Base-by-base conservation (phyloP, 805 yeast species). In the Starmerella vaccinii region DNA sequence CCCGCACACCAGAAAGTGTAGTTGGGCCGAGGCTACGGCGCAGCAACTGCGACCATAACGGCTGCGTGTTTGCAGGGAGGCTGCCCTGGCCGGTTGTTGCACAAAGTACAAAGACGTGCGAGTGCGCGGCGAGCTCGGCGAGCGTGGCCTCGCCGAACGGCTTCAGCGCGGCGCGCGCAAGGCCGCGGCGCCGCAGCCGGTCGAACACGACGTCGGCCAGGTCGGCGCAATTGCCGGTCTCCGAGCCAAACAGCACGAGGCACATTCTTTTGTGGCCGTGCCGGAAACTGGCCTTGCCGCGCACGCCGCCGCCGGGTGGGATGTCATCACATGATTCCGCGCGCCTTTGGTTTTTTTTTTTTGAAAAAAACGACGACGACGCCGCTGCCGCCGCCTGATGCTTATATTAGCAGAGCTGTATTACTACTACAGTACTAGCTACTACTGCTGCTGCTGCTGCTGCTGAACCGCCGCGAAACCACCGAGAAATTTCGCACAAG, bases 71-170 rank as follows among this genome's bases (percentile, higher is more conserved):
- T 38, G 83, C 66, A 0, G 98, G 97, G 30, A 90, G 66, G 54
- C 84, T 95, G 24, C 98, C 98, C 65, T 90, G 97, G 7, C 98
- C 97, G 1, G 95, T 83, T 0, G 98, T 90, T 1, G 96, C 81
- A 63, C 94, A 84, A 2, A 90, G 63, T 0, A 82, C 71, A 21
- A 81, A 70, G 47, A 78, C 69, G 26, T 67, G 65, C 6, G 68
- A 60, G 15, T 78, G 73, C 3, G 77, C 71, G 5, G 76, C 68
- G 46, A 85, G 49, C 27, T 56, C 57, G 7, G 19, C 53, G 19
- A 52, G 30, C 16, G 55, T n/a, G 5, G 59, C 52, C 42, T 49
- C 47, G 41, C 51, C 80, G 76, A 60, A 77, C 78, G 40, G 78
- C 1, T 55, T 66, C 15, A 81, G 76, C 43, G 61, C 66, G 57